Conservation (phyloP, 139 green algal genomes). For the Trebouxia sp. region DNA sequence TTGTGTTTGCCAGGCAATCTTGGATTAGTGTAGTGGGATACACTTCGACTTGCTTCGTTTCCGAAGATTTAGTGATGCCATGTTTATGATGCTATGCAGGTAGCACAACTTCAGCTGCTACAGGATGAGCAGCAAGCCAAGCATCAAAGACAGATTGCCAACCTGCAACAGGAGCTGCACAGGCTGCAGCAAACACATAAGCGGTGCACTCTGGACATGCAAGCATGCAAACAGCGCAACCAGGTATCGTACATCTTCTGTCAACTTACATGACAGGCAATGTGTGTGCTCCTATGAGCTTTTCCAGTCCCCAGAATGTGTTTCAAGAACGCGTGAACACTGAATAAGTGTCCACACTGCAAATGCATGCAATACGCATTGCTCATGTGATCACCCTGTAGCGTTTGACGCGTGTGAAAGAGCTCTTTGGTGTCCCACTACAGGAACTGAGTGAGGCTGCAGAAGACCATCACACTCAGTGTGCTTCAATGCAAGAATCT, state of each 20-base stretch:
- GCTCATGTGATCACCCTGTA: too few species aligned
- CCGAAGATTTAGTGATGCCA: not conserved
- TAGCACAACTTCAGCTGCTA: slow-evolving; percentile 26
- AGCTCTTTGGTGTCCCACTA: not conserved
- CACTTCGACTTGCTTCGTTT: not conserved
- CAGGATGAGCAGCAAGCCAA: slow-evolving; percentile 19
- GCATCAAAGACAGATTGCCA: not conserved
- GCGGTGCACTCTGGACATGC: not conserved
- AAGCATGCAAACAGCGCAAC: not conserved
- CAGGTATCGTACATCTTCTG: not conserved
- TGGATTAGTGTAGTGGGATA: not conserved
- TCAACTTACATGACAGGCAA: too few species aligned
- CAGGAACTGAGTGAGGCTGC: not conserved
- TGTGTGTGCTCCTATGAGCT: too few species aligned
- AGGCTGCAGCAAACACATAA: not conserved
- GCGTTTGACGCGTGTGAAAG: too few species aligned
- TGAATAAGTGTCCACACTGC: too few species aligned
- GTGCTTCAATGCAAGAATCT: not conserved
- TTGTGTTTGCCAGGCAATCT: not conserved
- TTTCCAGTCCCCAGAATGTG: too few species aligned
- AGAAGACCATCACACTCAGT: not conserved
- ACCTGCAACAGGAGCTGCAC: not conserved
- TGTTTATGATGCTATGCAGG: not conserved
- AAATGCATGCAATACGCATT: too few species aligned
- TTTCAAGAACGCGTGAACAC: too few species aligned